Conservation (phyloP, 176 grass and related monocot species). For the Neostapfia colusana region DNA sequence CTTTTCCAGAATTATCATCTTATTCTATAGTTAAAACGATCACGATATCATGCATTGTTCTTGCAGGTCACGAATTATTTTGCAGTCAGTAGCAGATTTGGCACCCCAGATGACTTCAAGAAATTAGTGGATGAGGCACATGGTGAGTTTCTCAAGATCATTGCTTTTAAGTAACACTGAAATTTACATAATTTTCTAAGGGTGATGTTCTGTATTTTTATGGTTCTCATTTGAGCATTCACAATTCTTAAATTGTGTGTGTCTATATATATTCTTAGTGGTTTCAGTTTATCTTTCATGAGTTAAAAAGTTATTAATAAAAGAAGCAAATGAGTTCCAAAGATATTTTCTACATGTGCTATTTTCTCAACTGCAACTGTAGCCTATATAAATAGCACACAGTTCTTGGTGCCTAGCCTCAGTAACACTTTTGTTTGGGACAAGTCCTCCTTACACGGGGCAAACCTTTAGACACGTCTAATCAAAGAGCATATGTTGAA, state of each 20-base stretch:
- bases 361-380: background rate
- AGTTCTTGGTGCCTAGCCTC: background rate
- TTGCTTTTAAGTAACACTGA: conserved; percentile 4
- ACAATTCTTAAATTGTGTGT: background rate
- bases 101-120: conserved; percentile 93
- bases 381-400: background rate
- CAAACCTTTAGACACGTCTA: background rate
- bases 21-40: conserved; percentile 18
- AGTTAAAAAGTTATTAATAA: background rate
- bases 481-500: background rate
- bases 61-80: conserved; percentile 94
- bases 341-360: background rate
- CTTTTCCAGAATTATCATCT: background rate
- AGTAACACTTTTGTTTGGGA: background rate
- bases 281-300: background rate
- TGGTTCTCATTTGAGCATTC: background rate
- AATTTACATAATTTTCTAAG: background rate
- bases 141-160: conserved; percentile 48
- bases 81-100: conserved; percentile 97
- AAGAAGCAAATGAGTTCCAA: background rate
- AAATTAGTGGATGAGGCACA: conserved; percentile 92
- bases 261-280: too few species aligned
- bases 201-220: background rate
- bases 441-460: background rate
- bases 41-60: conserved; percentile 3